These are phyloP conservation scores for Kregervanrija delftensis DNA, from an alignment of 805 yeast species.

Conservation along the genomic window DNA sequence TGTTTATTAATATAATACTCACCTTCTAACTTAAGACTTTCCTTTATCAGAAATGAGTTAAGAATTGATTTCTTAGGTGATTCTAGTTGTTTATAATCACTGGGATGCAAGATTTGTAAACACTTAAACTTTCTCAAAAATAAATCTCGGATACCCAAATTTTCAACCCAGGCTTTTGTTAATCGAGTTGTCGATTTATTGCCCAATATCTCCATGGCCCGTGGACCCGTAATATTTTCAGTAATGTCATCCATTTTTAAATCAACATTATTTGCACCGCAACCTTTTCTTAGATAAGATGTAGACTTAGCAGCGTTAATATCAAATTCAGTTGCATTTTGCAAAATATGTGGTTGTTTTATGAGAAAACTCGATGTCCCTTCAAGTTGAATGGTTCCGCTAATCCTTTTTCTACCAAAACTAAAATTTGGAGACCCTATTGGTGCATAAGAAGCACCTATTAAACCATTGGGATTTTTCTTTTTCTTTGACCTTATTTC, in stretches of 20 bases:
- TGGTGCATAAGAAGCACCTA: slow-evolving; percentile 9
- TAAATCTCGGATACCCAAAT: background rate
- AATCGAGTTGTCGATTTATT: background rate
- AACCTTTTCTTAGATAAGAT: background rate
- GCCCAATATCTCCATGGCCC: background rate
- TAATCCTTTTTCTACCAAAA: slow-evolving; percentile 16
- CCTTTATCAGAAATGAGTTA: slow-evolving; percentile 12
- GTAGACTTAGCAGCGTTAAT: slow-evolving; percentile 7
- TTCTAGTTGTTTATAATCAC: too few species aligned
- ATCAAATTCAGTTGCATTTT: background rate
- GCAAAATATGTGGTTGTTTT: background rate
- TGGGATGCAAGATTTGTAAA: too few species aligned
- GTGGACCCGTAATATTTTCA: too few species aligned
- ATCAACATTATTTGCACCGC: background rate
- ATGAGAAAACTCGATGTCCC: slow-evolving; percentile 1
- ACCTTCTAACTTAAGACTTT: slow-evolving; percentile 13
- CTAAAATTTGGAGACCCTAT: slow-evolving; percentile 9
- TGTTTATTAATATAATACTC: slow-evolving; percentile 10
- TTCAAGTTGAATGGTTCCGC: slow-evolving; percentile 26
- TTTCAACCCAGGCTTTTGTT: background rate
- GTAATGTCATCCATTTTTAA: too few species aligned
- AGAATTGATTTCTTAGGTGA: slow-evolving; percentile 10
- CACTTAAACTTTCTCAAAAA: too few species aligned
- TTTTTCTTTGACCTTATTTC: background rate
- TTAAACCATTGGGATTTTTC: background rate